Conservation (phyloP, 768 basidiomycete genomes). For the Leccinum subgranulosum region DNA sequence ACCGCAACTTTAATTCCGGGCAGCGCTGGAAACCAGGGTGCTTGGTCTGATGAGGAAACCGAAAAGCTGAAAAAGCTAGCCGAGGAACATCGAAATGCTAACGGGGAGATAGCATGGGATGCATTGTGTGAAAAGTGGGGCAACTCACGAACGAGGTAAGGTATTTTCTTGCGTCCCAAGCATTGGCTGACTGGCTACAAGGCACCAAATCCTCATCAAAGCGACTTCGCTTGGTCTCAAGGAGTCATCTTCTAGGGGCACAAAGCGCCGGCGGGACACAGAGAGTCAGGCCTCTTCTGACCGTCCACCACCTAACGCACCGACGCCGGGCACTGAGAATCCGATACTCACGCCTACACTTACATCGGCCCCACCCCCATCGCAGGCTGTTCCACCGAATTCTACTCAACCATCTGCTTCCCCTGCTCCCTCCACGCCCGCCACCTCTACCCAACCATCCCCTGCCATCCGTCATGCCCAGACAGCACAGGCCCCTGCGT, state of each 20-base stretch:
- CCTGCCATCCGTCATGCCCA: constrained; percentile 32
- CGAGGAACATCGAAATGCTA: constrained; percentile 57
- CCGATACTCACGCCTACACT: constrained; percentile 12
- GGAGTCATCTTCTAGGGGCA: constrained; percentile 63
- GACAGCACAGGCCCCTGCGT: constrained; percentile 24
- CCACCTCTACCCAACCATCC: constrained; percentile 34
- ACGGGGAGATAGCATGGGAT: constrained; percentile 69
- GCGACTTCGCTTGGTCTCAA: constrained; percentile 77
- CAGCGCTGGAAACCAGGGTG: constrained; percentile 55
- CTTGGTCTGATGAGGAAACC: constrained; percentile 78
- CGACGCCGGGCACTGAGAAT: constrained; percentile 21
- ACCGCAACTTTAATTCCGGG: constrained; percentile 15
- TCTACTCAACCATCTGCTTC: constrained; percentile 22
- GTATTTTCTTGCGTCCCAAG: constrained; percentile 9
- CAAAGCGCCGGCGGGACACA: constrained; percentile 55
- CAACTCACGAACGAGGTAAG: constrained; percentile 64
- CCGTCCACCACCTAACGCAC: constrained; percentile 19
- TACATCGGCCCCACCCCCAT: constrained; percentile 25
- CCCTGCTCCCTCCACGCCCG: constrained; percentile 27
- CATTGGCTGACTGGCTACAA: constrained; percentile 27
- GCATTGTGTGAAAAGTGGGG: constrained; percentile 75
- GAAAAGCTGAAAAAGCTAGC: constrained; percentile 65
- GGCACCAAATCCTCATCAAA: constrained; percentile 81
- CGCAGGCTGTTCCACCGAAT: constrained; percentile 32
- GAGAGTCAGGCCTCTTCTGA: constrained; percentile 32